These are phyloP conservation scores for Russula ochroleuca DNA, from an alignment of 768 basidiomycete species.

Conservation along the genomic window DNA sequence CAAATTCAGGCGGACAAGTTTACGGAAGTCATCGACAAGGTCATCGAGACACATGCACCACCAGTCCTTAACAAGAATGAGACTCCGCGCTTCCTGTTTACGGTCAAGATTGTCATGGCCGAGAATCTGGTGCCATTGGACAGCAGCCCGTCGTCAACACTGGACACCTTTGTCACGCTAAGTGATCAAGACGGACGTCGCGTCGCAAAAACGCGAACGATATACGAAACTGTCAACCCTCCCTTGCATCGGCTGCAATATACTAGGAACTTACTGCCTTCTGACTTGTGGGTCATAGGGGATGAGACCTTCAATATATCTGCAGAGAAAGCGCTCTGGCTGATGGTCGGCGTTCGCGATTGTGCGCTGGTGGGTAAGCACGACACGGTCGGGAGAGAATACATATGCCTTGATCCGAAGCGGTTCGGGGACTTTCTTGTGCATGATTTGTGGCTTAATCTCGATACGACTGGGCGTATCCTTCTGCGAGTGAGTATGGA, in stretches of 20 bases:
- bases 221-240: conserved; percentile 87
- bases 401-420: conserved; percentile 85
- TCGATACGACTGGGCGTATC: conserved; percentile 82
- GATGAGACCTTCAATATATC: conserved; percentile 98
- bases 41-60: conserved; percentile 54
- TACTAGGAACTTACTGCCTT: too few relatives aligned
- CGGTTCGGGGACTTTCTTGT: conserved; percentile 85
- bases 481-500: conserved; percentile 94
- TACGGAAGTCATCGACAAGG: conserved; percentile 56
- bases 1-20: conserved; percentile 88
- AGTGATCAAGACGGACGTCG: conserved; percentile 89
- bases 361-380: conserved; percentile 89
- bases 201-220: conserved; percentile 90
- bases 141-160: conserved; percentile 66
- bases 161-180: conserved; percentile 91
- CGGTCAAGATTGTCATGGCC: conserved; percentile 89
- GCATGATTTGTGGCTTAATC: conserved; percentile 88
- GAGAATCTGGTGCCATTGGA: conserved; percentile 81
- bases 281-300: conserved; percentile 49
- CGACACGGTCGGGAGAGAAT: conserved; percentile 85
- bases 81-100: conserved; percentile 74
- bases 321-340: conserved; percentile 90
- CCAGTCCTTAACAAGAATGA: conserved; percentile 70
- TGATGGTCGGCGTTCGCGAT: conserved; percentile 93
- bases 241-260: not conserved